Base-by-base conservation (phyloP, 179 eudicot genomes). In the Amaranthus tricolor region DNA sequence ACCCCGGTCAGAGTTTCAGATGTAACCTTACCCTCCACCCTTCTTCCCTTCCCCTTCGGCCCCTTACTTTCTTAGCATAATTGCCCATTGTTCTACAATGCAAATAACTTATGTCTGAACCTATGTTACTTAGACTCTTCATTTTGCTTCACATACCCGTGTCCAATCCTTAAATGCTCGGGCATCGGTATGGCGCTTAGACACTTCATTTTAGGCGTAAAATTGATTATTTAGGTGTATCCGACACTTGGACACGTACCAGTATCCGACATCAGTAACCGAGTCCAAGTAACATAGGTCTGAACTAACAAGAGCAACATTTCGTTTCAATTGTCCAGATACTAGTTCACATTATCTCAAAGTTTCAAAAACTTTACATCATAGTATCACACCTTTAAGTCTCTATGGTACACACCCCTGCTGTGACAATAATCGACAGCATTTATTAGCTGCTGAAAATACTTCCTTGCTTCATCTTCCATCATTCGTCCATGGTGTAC, bases 371-470 rank as follows among this genome's bases (percentile, higher is more conserved):
- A 6, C 6, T 1, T 31, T 24, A 57, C 60, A 11, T 62, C 50
- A 50, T 77, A 94, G 53, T 61, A 11, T 62, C 50, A 50, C 76
- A 94, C 98, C 93, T 94, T 94, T 24, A 94, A 85, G 77, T 94
- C 98, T 85, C 98, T 86, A 78, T 94, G 98, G 79, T 86, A 94
- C 20, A 92, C 98, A 77, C 97, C 98, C 88, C 98, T 86, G 85
- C 98, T 92, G 86, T 94, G 98, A 84, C 98, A 94, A 84, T 92
- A 94, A 65, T 94, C 98, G 81, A 94, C 96, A 71, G 92, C 97
- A 84, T 94, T 90, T 66, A 94, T 85, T 60, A 94, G 88, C 85
- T 94, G 98, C 78, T 94, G 98, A 86, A 94, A 92, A 82, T 94
- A 94, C 83, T 84, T 90, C 74, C 98, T 80, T 20, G 97, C 96